Percentiles rank a stretch among this genome's conserved stretches.
Conservation (phyloP, 108 stramenopile genomes). For the Nannochloropsis salina region DNA sequence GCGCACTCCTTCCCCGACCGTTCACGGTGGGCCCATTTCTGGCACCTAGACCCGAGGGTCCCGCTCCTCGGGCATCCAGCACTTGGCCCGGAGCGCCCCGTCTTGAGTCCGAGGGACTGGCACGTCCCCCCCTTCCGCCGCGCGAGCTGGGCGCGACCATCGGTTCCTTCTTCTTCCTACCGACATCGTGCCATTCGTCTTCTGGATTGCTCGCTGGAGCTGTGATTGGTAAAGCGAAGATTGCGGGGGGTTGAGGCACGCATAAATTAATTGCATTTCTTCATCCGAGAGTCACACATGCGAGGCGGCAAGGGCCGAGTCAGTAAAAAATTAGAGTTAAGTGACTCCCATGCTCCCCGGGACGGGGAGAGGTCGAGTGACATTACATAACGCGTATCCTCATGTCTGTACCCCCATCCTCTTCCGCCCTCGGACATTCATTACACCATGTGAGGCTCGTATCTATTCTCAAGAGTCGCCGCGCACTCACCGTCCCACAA, state of each 20-base stretch:
- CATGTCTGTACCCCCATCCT: too few species aligned
- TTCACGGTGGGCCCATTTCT: too few species aligned
- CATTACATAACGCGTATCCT: neutral
- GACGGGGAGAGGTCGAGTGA: neutral
- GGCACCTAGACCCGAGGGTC: neutral
- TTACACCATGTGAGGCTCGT: too few species aligned
- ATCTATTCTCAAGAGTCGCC: too few species aligned
- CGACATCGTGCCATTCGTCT: neutral
- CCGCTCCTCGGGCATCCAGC: neutral
- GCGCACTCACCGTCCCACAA: neutral
- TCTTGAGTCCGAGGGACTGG: neutral
- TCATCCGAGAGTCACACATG: neutral
- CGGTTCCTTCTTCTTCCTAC: neutral
- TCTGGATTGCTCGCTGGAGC: slow-evolving; percentile 2
- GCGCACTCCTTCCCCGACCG: neutral
- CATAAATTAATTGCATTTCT: too few species aligned
- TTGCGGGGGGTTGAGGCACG: too few species aligned
- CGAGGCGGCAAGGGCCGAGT: neutral
- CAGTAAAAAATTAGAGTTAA: slow-evolving; percentile 16
- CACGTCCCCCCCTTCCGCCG: neutral
- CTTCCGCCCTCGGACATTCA: too few species aligned
- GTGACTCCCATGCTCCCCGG: neutral
- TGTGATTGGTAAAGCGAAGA: neutral
- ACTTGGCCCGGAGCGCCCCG: neutral
- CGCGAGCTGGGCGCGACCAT: neutral